Conservation (phyloP, 2,329 filamentous ascomycete species). For the Scedosporium minutisporum region DNA sequence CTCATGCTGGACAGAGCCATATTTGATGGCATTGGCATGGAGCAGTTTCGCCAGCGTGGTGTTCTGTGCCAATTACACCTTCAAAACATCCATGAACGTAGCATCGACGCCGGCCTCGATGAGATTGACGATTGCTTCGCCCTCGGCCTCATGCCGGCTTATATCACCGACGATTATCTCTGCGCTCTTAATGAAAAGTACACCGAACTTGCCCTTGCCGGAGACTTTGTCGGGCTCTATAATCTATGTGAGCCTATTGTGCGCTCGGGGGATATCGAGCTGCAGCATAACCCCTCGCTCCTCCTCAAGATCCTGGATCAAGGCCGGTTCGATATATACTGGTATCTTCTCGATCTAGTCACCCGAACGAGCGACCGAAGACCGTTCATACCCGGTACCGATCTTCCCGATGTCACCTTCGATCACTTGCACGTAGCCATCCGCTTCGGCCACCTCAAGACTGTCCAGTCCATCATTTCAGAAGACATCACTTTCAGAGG, state of each 20-base stretch:
- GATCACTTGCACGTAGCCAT: constrained; percentile 20
- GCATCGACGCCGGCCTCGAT: constrained; percentile 16
- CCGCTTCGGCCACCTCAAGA: constrained; percentile 14
- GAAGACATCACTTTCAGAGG: constrained; percentile 15
- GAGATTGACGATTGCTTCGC: constrained; percentile 19
- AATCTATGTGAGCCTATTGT: constrained; percentile 19
- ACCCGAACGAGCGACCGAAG: constrained; percentile 14
- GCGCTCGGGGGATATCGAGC: constrained; percentile 16
- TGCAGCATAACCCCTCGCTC: constrained; percentile 14
- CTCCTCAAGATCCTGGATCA: constrained; percentile 17
- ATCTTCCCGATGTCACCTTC: constrained; percentile 17
- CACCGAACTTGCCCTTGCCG: constrained; percentile 14
- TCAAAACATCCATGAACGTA: constrained; percentile 18
- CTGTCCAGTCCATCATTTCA: constrained; percentile 11
- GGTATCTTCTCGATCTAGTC: constrained; percentile 18
- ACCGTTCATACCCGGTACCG: constrained; percentile 6
- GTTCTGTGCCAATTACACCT: constrained; percentile 13
- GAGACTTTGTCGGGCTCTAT: constrained; percentile 15
- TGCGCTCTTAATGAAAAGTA: constrained; percentile 13
- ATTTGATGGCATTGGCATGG: constrained; percentile 17
- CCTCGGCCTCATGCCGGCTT: constrained; percentile 15
- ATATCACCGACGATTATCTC: constrained; percentile 11
- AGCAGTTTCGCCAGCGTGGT: constrained; percentile 11
- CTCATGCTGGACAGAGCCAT: constrained; percentile 17
- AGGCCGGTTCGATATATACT: constrained; percentile 15